A percentile compares a stretch with the other conserved stretches of the same genome.
Conservation (phyloP, 1,284 basidiomycete species). For the Rhizoctonia solani region DNA sequence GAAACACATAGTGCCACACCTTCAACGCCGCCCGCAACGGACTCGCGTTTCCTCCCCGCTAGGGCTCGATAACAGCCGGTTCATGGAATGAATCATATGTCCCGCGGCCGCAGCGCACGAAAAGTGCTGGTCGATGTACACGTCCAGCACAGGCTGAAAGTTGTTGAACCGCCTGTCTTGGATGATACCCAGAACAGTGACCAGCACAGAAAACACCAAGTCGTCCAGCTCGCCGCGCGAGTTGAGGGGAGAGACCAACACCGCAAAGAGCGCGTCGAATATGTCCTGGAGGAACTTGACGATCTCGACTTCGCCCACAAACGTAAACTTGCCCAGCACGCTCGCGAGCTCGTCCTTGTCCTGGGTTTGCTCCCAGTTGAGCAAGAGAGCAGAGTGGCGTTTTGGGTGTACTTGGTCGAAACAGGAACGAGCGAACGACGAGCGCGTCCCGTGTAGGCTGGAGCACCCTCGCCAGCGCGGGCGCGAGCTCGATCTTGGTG, state of each 20-base stretch:
- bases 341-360: constrained; percentile 72
- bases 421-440: constrained; percentile 87
- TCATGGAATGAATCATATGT: constrained; percentile 86
- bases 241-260: constrained; percentile 78
- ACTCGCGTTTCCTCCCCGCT: constrained; percentile 75
- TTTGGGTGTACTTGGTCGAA: constrained; percentile 92
- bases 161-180: constrained; percentile 96
- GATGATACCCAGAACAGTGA: constrained; percentile 87
- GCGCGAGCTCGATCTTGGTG: constrained; percentile 58
- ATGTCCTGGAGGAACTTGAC: constrained; percentile 93
- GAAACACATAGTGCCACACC: constrained; percentile 96
- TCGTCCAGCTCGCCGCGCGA: constrained; percentile 79
- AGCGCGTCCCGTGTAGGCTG: constrained; percentile 74
- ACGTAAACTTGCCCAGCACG: constrained; percentile 84
- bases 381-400: constrained; percentile 80
- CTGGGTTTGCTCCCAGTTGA: constrained; percentile 74
- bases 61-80: constrained; percentile 76
- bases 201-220: constrained; percentile 87
- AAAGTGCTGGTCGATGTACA: constrained; percentile 93
- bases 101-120: constrained; percentile 74
- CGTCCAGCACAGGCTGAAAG: constrained; percentile 90
- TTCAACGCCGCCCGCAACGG: constrained; percentile 87
- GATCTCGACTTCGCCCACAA: constrained; percentile 90
- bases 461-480: constrained; percentile 67
- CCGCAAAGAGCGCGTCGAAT: constrained; percentile 91